Conservation (phyloP, 73 alveolate genomes). For the Symbiodinium natans region DNA sequence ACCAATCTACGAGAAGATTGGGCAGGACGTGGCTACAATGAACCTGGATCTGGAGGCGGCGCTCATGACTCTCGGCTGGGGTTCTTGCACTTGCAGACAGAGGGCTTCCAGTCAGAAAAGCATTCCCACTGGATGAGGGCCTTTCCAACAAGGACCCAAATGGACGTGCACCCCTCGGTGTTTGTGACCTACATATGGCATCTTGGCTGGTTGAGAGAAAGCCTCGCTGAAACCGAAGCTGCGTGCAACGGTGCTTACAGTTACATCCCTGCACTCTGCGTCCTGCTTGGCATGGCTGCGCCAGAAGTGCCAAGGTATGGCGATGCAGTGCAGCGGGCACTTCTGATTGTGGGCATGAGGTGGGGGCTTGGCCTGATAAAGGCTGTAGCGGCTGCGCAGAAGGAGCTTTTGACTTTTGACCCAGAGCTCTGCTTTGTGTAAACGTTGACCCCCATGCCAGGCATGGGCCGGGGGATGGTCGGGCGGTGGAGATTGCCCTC, state of each 20-base stretch:
- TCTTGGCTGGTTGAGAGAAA: neutral
- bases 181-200: neutral
- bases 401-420: too few species aligned
- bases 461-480: slow-evolving; percentile 78
- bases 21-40: neutral
- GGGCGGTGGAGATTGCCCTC: slow-evolving; percentile 42
- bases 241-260: neutral
- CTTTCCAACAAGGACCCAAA: neutral
- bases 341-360: slow-evolving; percentile 2
- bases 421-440: too few species aligned
- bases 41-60: slow-evolving; percentile 14
- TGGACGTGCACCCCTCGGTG: neutral
- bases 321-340: neutral
- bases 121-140: too few species aligned
- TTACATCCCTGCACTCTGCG: neutral
- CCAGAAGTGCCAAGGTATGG: neutral
- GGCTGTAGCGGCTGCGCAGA: too few species aligned
- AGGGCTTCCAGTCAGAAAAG: too few species aligned
- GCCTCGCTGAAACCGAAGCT: neutral
- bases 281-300: too few species aligned
- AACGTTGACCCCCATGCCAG: neutral
- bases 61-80: neutral
- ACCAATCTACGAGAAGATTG: neutral
- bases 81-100: too few species aligned
- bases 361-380: too few species aligned